Evolutionary conservation across 192 early-diverging fungal species (phyloP).

Genomic region (Neocallimastix lanati): DNA sequence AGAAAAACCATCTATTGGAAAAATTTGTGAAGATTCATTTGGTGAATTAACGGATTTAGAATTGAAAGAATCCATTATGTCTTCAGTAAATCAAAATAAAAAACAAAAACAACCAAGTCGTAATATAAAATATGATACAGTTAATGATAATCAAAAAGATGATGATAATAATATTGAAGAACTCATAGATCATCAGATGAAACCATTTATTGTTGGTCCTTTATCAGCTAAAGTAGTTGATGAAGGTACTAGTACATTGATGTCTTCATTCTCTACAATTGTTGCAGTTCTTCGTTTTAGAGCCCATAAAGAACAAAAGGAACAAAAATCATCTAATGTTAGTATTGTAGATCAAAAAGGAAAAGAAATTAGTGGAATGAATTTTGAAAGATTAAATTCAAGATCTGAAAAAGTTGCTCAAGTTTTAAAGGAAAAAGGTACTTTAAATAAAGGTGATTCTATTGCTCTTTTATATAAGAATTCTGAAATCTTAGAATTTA

Average conservation of each 20-base stretch:
- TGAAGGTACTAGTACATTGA: constrained; percentile 7
- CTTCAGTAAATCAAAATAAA: neutral
- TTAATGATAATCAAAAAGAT: neutral
- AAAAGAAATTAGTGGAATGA: constrained; percentile 40
- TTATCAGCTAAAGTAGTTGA: constrained; percentile 6
- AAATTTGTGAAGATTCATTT: neutral
- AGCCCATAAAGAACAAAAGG: constrained; percentile 20
- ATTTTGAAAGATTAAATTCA: constrained; percentile 53
- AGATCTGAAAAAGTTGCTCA: constrained; percentile 53
- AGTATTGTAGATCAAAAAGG: constrained; percentile 55
- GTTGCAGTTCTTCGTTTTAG: constrained; percentile 48
- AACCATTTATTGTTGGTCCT: neutral
- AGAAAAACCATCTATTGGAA: neutral
- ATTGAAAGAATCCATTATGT: neutral
- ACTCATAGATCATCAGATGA: neutral
- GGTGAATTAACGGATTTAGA: neutral
- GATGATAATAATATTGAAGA: neutral
- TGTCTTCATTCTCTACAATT: constrained; percentile 39
- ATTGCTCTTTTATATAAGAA: constrained; percentile 66
- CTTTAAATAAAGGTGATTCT: constrained; percentile 37
- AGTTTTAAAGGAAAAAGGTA: constrained; percentile 40
- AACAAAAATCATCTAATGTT: constrained; percentile 37
- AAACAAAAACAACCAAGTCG: neutral
- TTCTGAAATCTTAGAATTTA: constrained; percentile 60
- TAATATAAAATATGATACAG: neutral